Percentiles rank a stretch among this genome's conserved stretches.
Evolutionary conservation across 1,139 yeast species (phyloP).

Genomic region (Geotrichum restrictum): DNA sequence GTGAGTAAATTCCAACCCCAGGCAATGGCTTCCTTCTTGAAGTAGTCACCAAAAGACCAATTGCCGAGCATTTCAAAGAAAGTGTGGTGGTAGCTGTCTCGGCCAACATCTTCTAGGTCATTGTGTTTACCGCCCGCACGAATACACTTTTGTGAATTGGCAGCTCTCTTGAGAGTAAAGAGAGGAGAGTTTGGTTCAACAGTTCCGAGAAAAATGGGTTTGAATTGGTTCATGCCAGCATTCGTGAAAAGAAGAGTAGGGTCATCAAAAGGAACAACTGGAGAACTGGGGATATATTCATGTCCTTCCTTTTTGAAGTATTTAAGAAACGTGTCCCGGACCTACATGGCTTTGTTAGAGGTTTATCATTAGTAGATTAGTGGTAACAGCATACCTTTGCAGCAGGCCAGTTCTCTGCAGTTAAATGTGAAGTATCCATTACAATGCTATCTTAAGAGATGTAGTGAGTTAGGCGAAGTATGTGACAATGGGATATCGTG

Average conservation of each 20-base stretch:
- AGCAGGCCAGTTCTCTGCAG: slow-evolving; percentile 26
- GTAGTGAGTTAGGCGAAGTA: no score
- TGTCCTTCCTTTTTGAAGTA: slow-evolving; percentile 68
- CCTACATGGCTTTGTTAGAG: slow-evolving; percentile 40
- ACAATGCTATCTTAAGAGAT: no score
- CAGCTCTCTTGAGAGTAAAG: slow-evolving; percentile 78
- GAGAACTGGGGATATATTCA: slow-evolving; percentile 82
- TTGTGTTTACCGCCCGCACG: slow-evolving; percentile 99
- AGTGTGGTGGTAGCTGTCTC: slow-evolving; percentile 96
- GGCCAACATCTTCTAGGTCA: slow-evolving; percentile 96
- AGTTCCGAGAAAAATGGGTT: slow-evolving; percentile 93
- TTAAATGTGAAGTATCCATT: slow-evolving; percentile 3
- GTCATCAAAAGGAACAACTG: slow-evolving; percentile 96
- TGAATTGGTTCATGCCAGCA: slow-evolving; percentile 99
- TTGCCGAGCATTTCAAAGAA: slow-evolving; percentile 98
- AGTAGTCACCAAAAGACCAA: slow-evolving; percentile 99
- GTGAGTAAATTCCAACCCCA: slow-evolving; percentile 92
- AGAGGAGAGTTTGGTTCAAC: slow-evolving; percentile 92
- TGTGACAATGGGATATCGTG: no score
- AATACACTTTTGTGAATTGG: slow-evolving; percentile 94
- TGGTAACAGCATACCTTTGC: slow-evolving; percentile 15
- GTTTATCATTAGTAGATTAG: not conserved
- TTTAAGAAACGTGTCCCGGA: slow-evolving; percentile 81
- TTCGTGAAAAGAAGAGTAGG: slow-evolving; percentile 93
- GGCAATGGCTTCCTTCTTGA: slow-evolving; percentile 85